Evolutionary conservation across 2,329 filamentous ascomycete species (phyloP), one percentile per base, ranked within the genome.

Genomic region (Botryosphaeria agaves): DNA sequence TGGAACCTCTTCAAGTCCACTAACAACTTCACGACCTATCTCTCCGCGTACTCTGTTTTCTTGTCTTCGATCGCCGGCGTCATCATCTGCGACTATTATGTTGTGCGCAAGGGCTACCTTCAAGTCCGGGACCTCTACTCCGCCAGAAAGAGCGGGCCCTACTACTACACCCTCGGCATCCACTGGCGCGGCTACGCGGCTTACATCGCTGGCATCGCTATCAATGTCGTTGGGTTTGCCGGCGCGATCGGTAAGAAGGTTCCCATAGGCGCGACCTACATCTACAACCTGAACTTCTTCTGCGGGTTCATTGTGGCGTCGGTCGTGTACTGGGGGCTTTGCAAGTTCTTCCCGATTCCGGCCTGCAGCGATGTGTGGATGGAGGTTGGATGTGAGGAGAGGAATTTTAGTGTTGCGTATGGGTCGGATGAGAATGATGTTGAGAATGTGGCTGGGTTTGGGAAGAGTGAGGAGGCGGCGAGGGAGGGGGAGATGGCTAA

Each of bases 261-360:
- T 0, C 85, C 87, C 0, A 59, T 69, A 5, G 84, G 77, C 1
- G 85, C 87, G 0, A 72, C 67, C 1, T 91, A 91, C 47, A 72
- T 94, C 35, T 94, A 92, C 61, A 80, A 84, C 40, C 47, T 94
- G 42, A 93, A 93, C 53, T 94, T 85, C 60, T 91, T 94, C 50
- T 68, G 69, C 26, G 85, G 85, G 0, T 85, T 92, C 48, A 61
- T 82, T 28, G 67, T 91, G 7, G 69, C 81, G 0, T 59, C 60
- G 0, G 47, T 38, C 0, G 55, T 74, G 5, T 94, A 94, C 55
- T 91, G 69, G 57, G 32, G 50, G 0, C 60, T 92, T 1, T 84
- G 76, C 49, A 67, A 57, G 34, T 19, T 84, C 16, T 79, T 56
- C 37, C 83, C 83, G 0, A 55, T 93, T 0, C 76, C 79, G 0